A percentile compares a stretch with the other conserved stretches of the same genome.
Evolutionary conservation across 208 protist species (phyloP).

Genomic region (Wallacemonas sp.): DNA sequence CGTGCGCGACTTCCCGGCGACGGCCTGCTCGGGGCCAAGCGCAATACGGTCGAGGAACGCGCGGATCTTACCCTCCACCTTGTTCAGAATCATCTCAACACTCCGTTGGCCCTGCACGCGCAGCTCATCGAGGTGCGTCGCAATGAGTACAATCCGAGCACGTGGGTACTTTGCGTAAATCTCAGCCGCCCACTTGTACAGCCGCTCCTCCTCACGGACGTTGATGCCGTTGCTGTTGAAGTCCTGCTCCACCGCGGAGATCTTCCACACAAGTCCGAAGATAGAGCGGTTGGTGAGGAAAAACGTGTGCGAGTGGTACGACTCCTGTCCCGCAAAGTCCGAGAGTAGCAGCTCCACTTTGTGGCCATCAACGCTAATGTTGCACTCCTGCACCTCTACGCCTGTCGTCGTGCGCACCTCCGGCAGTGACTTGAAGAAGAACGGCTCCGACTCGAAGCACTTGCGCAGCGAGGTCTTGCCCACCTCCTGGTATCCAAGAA

Average conservation of each 20-base stretch:
- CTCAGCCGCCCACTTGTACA: conserved; percentile 85
- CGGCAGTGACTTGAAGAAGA: conserved; percentile 76
- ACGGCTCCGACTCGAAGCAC: conserved; percentile 85
- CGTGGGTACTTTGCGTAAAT: conserved; percentile 84
- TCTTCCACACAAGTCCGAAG: conserved; percentile 89
- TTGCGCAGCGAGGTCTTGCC: conserved; percentile 90
- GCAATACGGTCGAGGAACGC: conserved; percentile 61
- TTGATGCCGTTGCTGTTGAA: conserved; percentile 81
- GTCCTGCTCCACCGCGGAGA: conserved; percentile 85
- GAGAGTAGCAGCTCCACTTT: conserved; percentile 63
- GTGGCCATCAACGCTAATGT: conserved; percentile 53
- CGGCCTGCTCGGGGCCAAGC: background rate
- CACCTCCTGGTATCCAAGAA: conserved; percentile 87
- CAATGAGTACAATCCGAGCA: conserved; percentile 75
- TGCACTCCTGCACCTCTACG: conserved; percentile 68
- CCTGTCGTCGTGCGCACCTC: conserved; percentile 83
- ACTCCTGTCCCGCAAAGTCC: conserved; percentile 88
- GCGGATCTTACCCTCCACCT: conserved; percentile 67
- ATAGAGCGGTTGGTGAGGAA: conserved; percentile 87
- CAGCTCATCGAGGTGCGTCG: conserved; percentile 89
- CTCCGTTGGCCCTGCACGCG: conserved; percentile 74
- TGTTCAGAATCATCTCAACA: conserved; percentile 86
- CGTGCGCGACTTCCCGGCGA: no score
- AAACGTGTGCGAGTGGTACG: conserved; percentile 84
- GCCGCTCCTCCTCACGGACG: conserved; percentile 71